phyloP scores from a whole-genome alignment of 768 basidiomycete species.

The Termitomyces sp. region DNA sequence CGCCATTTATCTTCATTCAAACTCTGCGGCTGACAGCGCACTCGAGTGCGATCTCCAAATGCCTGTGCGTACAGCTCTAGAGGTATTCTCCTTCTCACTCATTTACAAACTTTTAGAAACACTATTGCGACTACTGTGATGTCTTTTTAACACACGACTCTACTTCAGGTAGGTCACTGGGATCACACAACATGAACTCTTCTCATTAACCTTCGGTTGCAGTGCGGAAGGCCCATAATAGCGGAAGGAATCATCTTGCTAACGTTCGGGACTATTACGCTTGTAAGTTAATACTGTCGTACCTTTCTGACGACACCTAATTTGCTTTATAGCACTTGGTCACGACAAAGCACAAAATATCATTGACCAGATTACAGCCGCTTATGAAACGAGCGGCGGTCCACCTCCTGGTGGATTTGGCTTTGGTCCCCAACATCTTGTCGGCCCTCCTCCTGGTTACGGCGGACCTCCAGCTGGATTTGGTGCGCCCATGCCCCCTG shows the following conservation, averaged over 20 bases:
- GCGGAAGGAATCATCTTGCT: slow-evolving; percentile 91
- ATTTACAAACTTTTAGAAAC: slow-evolving; percentile 51
- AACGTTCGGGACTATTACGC: slow-evolving; percentile 98
- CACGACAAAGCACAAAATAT: slow-evolving; percentile 98
- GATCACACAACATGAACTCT: not conserved
- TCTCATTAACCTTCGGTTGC: slow-evolving; percentile 13
- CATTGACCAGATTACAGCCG: slow-evolving; percentile 96
- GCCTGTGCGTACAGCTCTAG: slow-evolving; percentile 47
- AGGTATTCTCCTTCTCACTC: not conserved
- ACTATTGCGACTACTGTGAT: slow-evolving; percentile 92
- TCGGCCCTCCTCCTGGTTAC: slow-evolving; percentile 46
- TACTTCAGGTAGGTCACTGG: slow-evolving; percentile 60
- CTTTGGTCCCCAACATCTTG: slow-evolving; percentile 78
- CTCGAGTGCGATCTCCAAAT: slow-evolving; percentile 32
- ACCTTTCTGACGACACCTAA: not conserved
- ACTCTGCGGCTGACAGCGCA: slow-evolving; percentile 9
- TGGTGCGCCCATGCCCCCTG: slow-evolving; percentile 35
- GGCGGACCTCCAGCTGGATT: slow-evolving; percentile 48
- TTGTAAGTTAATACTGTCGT: slow-evolving; percentile 41
- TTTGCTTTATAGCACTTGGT: slow-evolving; percentile 53
- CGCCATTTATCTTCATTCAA: slow-evolving; percentile 14
- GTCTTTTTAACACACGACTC: slow-evolving; percentile 94
- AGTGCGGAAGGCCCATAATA: slow-evolving; percentile 99
- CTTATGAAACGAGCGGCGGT: slow-evolving; percentile 82
- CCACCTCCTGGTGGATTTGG: slow-evolving; percentile 87